Conservation (phyloP, 2,329 filamentous ascomycete species). For the Dryadomyces quercus-mongolicae region DNA sequence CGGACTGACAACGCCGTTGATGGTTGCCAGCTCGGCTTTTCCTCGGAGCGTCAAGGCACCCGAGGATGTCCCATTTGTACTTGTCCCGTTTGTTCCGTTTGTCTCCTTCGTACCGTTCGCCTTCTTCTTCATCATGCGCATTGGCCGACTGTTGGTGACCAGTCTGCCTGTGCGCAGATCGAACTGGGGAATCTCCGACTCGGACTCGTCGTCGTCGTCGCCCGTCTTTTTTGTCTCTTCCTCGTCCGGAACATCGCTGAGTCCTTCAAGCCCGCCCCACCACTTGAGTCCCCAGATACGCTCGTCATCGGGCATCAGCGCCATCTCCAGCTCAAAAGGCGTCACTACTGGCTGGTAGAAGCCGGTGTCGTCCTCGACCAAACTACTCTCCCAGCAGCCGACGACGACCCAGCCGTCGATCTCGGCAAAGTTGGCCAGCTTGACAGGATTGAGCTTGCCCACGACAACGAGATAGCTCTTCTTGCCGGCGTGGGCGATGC, state of each 20-base stretch:
- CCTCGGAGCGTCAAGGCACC: constrained; percentile 41
- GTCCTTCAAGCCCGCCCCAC: constrained; percentile 71
- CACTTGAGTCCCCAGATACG: constrained; percentile 80
- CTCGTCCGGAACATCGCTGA: constrained; percentile 23
- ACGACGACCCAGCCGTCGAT: constrained; percentile 95
- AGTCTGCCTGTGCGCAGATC: constrained; percentile 82
- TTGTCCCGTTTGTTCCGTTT: constrained; percentile 1
- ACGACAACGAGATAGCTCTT: constrained; percentile 96
- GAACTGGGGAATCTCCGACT: constrained; percentile 63
- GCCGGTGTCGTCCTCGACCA: constrained; percentile 70
- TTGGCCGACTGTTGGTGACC: constrained; percentile 65
- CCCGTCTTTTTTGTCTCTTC: constrained; percentile 15
- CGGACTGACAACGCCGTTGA: constrained; percentile 81
- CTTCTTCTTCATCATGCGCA: constrained; percentile 31
- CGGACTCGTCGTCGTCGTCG: constrained; percentile 49
- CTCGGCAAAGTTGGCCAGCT: constrained; percentile 92
- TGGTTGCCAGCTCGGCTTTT: constrained; percentile 62
- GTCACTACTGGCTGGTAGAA: constrained; percentile 87
- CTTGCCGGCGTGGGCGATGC: constrained; percentile 72
- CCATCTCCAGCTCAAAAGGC: constrained; percentile 81
- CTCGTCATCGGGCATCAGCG: constrained; percentile 60
- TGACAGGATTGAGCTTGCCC: constrained; percentile 89
- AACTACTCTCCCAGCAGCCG: constrained; percentile 92
- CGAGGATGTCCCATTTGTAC: constrained; percentile 15
- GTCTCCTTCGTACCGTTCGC: constrained; percentile 6